Conservation (phyloP, 78 protist species). For the Isochrysis galbana region DNA sequence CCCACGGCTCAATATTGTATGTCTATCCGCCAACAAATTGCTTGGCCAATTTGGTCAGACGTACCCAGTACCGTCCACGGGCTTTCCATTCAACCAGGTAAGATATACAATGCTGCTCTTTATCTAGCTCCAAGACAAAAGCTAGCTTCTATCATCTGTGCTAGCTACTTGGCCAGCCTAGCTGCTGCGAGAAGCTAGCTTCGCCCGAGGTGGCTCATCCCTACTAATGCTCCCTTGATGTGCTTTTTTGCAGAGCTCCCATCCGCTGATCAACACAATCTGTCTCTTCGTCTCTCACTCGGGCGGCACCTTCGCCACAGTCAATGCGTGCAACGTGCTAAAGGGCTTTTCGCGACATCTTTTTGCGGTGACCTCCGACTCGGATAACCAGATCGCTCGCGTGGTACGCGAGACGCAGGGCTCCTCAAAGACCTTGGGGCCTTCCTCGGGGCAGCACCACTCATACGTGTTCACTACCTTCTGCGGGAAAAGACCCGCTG, state of each 20-base stretch:
- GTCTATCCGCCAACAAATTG: constrained; percentile 36
- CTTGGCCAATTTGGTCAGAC: constrained; percentile 21
- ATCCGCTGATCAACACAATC: not conserved
- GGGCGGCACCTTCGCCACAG: constrained; percentile 27
- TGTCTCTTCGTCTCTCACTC: not conserved
- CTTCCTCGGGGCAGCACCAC: not conserved
- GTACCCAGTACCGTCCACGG: not conserved
- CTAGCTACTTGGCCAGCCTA: no score
- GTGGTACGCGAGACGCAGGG: not conserved
- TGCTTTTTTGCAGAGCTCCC: no score
- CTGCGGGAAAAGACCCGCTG: not conserved
- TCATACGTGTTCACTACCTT: not conserved
- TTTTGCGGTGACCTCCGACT: constrained; percentile 19
- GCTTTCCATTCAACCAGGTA: not conserved
- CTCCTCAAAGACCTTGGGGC: not conserved
- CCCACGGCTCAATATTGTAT: not conserved
- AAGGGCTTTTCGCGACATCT: not conserved
- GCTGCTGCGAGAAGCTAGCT: no score
- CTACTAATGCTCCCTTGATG: no score
- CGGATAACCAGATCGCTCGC: constrained; percentile 16
- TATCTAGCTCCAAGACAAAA: no score
- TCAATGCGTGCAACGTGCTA: constrained; percentile 1
- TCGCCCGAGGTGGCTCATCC: no score
- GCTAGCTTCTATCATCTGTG: no score
- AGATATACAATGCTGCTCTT: no score